Percentiles rank a stretch among this genome's conserved stretches.
phyloP scores from a whole-genome alignment of 352 stramenopile species.

The Pythium scleroteichum region DNA sequence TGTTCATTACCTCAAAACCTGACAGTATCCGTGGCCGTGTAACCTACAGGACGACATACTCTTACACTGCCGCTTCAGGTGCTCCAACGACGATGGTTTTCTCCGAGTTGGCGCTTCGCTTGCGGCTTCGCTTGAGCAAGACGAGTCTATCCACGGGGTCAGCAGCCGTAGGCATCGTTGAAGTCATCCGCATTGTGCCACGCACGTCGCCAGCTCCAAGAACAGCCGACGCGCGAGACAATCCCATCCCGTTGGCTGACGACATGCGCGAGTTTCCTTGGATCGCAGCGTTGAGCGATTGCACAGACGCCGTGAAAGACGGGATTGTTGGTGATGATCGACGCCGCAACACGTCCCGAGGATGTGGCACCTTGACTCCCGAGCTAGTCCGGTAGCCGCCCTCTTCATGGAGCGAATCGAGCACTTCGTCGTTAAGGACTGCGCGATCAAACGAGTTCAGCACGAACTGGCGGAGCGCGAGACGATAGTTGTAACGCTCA shows the following conservation, averaged over 20 bases:
- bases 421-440: constrained; percentile 70
- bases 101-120: constrained; percentile 69
- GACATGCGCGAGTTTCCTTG: constrained; percentile 59
- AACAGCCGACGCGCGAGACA: constrained; percentile 18
- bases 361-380: constrained; percentile 45
- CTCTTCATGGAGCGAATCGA: constrained; percentile 58
- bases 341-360: constrained; percentile 57
- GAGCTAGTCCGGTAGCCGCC: constrained; percentile 49
- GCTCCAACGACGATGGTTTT: constrained; percentile 89
- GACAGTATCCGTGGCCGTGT: background rate
- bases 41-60: too few species aligned
- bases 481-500: constrained; percentile 83
- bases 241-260: constrained; percentile 36
- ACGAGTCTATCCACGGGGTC: constrained; percentile 74
- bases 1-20: background rate
- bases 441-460: constrained; percentile 84
- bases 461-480: constrained; percentile 85
- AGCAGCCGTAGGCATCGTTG: constrained; percentile 31
- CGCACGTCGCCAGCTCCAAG: constrained; percentile 36
- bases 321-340: constrained; percentile 85
- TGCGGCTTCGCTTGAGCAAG: constrained; percentile 77
- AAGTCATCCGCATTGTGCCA: constrained; percentile 60
- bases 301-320: constrained; percentile 83
- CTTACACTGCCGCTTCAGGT: constrained; percentile 79
- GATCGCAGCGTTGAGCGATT: constrained; percentile 79